Evolutionary conservation across 345 rosid species (phyloP), one percentile per base, ranked within the genome.

Genomic region (Ailanthus altissimus): DNA sequence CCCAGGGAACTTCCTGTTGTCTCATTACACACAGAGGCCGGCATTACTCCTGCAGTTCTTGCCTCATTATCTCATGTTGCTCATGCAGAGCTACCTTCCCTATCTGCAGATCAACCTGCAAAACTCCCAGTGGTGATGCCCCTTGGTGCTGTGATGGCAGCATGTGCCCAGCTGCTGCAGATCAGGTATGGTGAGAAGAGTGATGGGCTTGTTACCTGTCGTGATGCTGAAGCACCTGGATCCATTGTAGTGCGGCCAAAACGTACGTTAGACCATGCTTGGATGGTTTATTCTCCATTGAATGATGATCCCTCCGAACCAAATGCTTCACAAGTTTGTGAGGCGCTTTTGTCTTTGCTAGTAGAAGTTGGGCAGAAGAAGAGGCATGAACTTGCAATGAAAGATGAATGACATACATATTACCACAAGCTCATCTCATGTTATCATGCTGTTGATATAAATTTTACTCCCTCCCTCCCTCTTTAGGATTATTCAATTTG

Each of bases 191-290:
- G 93, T 0, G 95, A 96, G 79, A 94, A 96, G 85, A 91, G 97
- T 2, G 97, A 96, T 2, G 99, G 99, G 25, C 91, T 96, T 0
- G 99, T 93, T 77, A 88, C 95, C 1, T 79, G 98, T 75, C 82
- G 97, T 16, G 97, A 96, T 54, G 98, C 99, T 1, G 94, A 92
- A 84, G 98, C 92, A 66, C 99, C 98, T n/a, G 98, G 97, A 51
- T 96, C 99, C 0, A 70, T 91, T 4, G 97, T 90, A n/a, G 98
- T 96, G 69, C 86, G 88, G 47, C 97, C 95, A 0, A 86, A 85
- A 66, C 93, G 95, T 8, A 92, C 91, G 77, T 56, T 93, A 81
- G 98, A 96, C 81, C 98, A 92, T 81, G 97, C 97, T 9, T 96
- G 98, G 99, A 96, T 96, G 98, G 98, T 93, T 57, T 96, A 96